A percentile compares a stretch with the other conserved stretches of the same genome.
These are phyloP conservation scores for Gastrodia elata DNA, from an alignment of 106 monocot species.

Conservation along the genomic window DNA sequence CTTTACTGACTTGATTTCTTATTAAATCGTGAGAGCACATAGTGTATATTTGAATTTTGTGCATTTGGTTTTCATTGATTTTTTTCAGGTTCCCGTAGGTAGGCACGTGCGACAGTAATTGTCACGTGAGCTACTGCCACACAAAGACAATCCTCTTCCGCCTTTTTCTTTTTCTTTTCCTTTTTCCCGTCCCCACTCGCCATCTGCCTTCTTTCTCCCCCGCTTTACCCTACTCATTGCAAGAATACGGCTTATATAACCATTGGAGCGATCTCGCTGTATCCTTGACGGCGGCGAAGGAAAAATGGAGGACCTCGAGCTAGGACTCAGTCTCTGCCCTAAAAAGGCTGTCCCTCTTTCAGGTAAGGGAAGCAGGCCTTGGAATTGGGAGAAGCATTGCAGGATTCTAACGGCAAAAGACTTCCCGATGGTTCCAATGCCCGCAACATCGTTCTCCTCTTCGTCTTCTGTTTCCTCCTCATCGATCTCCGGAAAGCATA, in stretches of 20 bases:
- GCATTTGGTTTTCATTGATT: too few species aligned
- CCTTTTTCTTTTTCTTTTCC: neutral
- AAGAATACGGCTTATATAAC: neutral
- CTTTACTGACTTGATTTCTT: too few species aligned
- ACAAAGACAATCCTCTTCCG: too few species aligned
- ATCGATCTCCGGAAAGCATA: neutral
- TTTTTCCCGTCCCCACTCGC: neutral
- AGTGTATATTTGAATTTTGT: too few species aligned
- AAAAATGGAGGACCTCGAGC: neutral
- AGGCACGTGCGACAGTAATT: neutral
- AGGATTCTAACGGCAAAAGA: neutral
- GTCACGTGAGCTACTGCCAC: neutral
- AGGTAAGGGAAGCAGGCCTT: neutral
- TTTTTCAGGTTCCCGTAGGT: neutral
- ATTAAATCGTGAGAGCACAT: too few species aligned
- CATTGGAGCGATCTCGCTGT: neutral
- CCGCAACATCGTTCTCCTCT: neutral
- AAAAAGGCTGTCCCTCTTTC: neutral
- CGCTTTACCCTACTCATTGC: neutral
- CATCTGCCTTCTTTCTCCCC: neutral
- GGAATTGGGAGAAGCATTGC: neutral
- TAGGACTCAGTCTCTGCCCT: neutral
- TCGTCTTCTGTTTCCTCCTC: neutral
- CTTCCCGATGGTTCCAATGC: neutral
- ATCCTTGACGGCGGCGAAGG: neutral